Conservation (phyloP, 495 filamentous ascomycete species). For the Aspergillus diversus region DNA sequence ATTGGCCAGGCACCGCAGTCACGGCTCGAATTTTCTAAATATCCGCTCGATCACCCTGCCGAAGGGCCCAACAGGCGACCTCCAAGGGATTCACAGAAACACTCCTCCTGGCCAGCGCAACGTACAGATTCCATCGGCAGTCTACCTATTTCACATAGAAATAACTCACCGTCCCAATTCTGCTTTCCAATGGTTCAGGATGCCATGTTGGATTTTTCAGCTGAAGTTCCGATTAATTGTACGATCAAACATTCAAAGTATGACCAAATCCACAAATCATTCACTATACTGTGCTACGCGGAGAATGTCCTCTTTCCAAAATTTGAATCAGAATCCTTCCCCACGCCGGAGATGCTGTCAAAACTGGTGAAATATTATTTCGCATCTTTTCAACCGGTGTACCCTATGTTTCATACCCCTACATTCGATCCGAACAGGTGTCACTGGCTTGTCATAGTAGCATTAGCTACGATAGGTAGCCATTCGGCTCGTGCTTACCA, state of each 20-base stretch:
- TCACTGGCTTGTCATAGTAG: constrained; percentile 49
- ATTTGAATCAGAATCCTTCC: constrained; percentile 46
- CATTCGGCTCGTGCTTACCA: constrained; percentile 37
- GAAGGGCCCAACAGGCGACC: constrained; percentile 40
- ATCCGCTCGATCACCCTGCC: constrained; percentile 41
- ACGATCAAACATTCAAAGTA: constrained; percentile 39
- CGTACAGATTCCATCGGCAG: constrained; percentile 19
- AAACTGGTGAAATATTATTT: constrained; percentile 42
- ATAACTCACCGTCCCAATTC: constrained; percentile 23
- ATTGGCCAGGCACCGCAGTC: constrained; percentile 26
- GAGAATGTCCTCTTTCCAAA: constrained; percentile 38
- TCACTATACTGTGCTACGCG: constrained; percentile 40
- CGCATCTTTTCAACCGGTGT: constrained; percentile 45
- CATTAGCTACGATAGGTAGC: constrained; percentile 50
- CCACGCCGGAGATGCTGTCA: constrained; percentile 32
- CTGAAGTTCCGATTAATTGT: constrained; percentile 22
- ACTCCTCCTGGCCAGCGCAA: constrained; percentile 27
- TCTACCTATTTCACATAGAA: constrained; percentile 16
- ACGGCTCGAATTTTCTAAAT: constrained; percentile 26
- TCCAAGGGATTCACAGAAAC: constrained; percentile 36
- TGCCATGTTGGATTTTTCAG: constrained; percentile 15
- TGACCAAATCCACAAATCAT: constrained; percentile 38
- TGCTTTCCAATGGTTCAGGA: constrained; percentile 32
- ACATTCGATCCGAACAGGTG: constrained; percentile 42
- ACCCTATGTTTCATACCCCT: constrained; percentile 50